Conservation (phyloP, 2,329 filamentous ascomycete genomes). For the Aspergillus novoparasiticus region DNA sequence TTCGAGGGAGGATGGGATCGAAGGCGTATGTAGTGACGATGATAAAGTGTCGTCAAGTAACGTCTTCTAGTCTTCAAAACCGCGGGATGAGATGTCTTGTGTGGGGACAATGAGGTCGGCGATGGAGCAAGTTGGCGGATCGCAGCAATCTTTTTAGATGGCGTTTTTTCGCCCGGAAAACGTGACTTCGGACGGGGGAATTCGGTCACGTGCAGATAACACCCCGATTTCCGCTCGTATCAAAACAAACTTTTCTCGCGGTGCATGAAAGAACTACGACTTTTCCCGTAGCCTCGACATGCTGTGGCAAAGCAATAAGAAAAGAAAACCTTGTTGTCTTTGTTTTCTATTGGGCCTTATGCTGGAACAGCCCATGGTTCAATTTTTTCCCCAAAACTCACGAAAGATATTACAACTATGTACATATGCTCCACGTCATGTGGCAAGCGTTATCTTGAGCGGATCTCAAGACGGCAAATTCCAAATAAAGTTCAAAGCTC, state of each 20-base stretch:
- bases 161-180: conserved; percentile 27
- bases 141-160: conserved; percentile 22
- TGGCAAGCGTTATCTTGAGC: conserved; percentile 15
- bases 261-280: not conserved
- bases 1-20: not conserved
- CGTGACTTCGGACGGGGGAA: conserved; percentile 19
- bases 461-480: conserved; percentile 41
- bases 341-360: not conserved
- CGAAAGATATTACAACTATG: not conserved
- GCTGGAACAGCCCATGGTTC: not conserved
- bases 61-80: not conserved
- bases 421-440: not conserved
- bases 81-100: not conserved
- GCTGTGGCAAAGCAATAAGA: conserved; percentile 3
- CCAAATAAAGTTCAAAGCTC: conserved; percentile 47
- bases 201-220: conserved; percentile 20
- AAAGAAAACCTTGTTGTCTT: not conserved
- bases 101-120: conserved; percentile 13
- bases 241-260: conserved; percentile 16
- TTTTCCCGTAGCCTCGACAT: conserved; percentile 1
- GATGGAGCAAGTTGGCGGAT: conserved; percentile 19
- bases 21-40: not conserved
- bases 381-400: not conserved
- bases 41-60: not conserved
- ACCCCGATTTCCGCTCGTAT: conserved; percentile 17